Conservation (phyloP, 257 asterid species). For the Catharanthus roseus region DNA sequence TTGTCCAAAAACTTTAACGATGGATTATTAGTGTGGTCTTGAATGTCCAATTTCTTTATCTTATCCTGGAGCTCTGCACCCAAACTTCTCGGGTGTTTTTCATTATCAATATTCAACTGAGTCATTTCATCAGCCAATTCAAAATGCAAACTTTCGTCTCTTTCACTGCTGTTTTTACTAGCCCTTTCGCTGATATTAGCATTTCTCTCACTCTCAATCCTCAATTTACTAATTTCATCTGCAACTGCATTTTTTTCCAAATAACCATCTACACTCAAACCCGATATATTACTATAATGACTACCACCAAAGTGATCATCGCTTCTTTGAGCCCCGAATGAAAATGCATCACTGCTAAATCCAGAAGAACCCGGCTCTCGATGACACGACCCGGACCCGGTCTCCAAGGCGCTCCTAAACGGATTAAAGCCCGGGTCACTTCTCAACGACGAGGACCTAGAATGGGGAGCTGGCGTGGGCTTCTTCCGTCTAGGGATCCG, state of each 20-base stretch:
- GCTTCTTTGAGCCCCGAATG: conserved; percentile 6
- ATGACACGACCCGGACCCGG: conserved; percentile 10
- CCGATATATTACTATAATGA: conserved; percentile 9
- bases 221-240: conserved; percentile 49
- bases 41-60: conserved; percentile 59
- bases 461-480: conserved; percentile 41
- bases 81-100: conserved; percentile 20
- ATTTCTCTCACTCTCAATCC: conserved; percentile 25
- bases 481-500: conserved; percentile 63
- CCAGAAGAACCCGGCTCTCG: conserved; percentile 21
- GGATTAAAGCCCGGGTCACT: conserved; percentile 26
- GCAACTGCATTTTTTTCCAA: conserved; percentile 33
- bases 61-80: conserved; percentile 39
- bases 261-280: conserved; percentile 34
- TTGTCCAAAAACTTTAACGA: conserved; percentile 21
- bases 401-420: conserved; percentile 29
- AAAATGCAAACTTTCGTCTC: conserved; percentile 32
- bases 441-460: conserved; percentile 16
- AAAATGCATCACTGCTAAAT: conserved; percentile 17
- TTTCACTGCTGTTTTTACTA: conserved; percentile 15
- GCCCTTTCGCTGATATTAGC: conserved; percentile 27
- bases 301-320: conserved; percentile 30
- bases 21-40: conserved; percentile 24
- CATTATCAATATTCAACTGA: conserved; percentile 43
- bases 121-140: conserved; percentile 57